Percentiles rank a stretch among this genome's conserved stretches.
Conservation (phyloP, 2,329 filamentous ascomycete species). For the Phaeosphaeriaceae sp. region DNA sequence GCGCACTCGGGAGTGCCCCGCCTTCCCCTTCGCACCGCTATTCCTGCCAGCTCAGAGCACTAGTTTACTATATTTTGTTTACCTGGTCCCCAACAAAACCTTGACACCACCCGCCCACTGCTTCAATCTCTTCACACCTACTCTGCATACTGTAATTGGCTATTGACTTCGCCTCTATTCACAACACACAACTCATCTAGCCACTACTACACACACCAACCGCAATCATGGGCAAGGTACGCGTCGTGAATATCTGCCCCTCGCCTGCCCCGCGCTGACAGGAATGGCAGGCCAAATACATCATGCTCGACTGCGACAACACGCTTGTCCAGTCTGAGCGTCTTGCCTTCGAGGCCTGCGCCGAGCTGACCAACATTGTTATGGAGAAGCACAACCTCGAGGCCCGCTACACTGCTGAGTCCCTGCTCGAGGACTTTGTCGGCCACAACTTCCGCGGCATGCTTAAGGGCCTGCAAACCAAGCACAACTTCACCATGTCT, state of each 20-base stretch:
- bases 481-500: conserved; percentile 74
- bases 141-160: conserved; percentile 7
- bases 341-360: conserved; percentile 89
- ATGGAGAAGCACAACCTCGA: conserved; percentile 69
- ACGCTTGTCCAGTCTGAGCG: conserved; percentile 91
- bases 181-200: conserved; percentile 2
- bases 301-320: conserved; percentile 73
- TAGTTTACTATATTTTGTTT: conserved; percentile 32
- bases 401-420: conserved; percentile 76
- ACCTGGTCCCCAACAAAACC: conserved; percentile 30
- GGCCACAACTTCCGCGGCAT: conserved; percentile 95
- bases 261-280: conserved; percentile 28
- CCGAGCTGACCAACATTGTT: conserved; percentile 86
- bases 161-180: conserved; percentile 26
- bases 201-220: conserved; percentile 13
- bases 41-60: conserved; percentile 35
- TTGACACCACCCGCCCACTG: conserved; percentile 10
- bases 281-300: conserved; percentile 52
- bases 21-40: conserved; percentile 5
- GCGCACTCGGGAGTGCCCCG: conserved; percentile 5
- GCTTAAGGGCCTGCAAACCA: conserved; percentile 76
- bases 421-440: conserved; percentile 85
- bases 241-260: conserved; percentile 16
- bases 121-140: conserved; percentile 11
- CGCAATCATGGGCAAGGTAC: conserved; percentile 43